These are phyloP conservation scores for Yamadazyma conglobata DNA, from an alignment of 1,139 yeast species.

Conservation along the genomic window DNA sequence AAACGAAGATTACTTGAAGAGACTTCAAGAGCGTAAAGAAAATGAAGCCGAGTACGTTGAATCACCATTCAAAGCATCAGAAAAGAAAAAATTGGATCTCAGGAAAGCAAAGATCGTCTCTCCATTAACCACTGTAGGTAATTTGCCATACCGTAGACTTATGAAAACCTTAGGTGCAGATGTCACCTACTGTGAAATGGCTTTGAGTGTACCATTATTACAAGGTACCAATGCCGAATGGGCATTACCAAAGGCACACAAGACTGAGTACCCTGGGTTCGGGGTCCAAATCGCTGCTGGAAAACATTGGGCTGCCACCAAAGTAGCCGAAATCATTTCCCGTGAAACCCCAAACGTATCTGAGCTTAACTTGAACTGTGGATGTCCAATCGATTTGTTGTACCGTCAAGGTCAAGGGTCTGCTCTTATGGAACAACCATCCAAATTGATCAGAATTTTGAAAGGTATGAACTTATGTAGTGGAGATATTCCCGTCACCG, in stretches of 20 bases:
- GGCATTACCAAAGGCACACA: slow-evolving; percentile 94
- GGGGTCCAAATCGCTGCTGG: slow-evolving; percentile 93
- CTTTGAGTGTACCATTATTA: slow-evolving; percentile 75
- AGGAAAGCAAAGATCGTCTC: slow-evolving; percentile 80
- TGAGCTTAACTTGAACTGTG: slow-evolving; percentile 89
- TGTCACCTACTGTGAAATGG: slow-evolving; percentile 94
- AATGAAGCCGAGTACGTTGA: slow-evolving; percentile 54
- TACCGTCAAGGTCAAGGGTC: slow-evolving; percentile 95
- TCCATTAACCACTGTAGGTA: slow-evolving; percentile 96
- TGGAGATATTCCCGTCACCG: slow-evolving; percentile 87
- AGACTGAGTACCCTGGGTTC: slow-evolving; percentile 77
- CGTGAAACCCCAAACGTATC: slow-evolving; percentile 54
- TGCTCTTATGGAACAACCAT: slow-evolving; percentile 87
- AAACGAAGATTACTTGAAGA: slow-evolving; percentile 31
- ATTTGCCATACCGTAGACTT: slow-evolving; percentile 87
- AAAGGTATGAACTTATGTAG: slow-evolving; percentile 87
- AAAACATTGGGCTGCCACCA: slow-evolving; percentile 91
- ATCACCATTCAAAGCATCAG: slow-evolving; percentile 73
- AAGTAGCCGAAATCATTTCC: slow-evolving; percentile 78
- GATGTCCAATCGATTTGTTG: slow-evolving; percentile 93
- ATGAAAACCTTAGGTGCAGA: slow-evolving; percentile 93
- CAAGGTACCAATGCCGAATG: slow-evolving; percentile 94
- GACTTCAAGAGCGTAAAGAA: slow-evolving; percentile 35
- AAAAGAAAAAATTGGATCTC: slow-evolving; percentile 72
- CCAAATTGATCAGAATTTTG: slow-evolving; percentile 70